Evolutionary conservation across 768 basidiomycete genomes (phyloP).

Genomic region (Saitozyma podzolica): DNA sequence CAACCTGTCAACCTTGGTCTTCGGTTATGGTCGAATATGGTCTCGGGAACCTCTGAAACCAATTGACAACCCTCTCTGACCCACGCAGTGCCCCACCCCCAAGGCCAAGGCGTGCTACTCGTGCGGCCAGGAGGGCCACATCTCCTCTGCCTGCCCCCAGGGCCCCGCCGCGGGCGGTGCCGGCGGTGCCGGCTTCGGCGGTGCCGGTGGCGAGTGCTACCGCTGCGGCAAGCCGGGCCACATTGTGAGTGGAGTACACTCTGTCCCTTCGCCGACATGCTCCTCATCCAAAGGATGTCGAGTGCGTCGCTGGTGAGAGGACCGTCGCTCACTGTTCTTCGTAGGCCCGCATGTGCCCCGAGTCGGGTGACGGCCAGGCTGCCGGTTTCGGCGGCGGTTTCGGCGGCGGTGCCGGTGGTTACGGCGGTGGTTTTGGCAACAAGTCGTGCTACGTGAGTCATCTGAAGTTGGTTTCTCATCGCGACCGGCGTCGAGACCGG

Average conservation of each 20-base stretch:
- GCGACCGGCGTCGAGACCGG: too few relatives aligned
- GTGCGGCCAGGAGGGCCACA: slow-evolving; percentile 51
- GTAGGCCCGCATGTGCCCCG: slow-evolving; percentile 49
- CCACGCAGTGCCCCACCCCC: slow-evolving; percentile 46
- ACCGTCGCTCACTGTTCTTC: slow-evolving; percentile 7
- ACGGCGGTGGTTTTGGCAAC: slow-evolving; percentile 36
- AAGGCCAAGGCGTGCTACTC: slow-evolving; percentile 52
- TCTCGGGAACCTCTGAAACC: too few relatives aligned
- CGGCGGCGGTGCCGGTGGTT: slow-evolving; percentile 31
- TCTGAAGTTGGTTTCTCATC: not conserved
- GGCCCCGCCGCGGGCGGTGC: slow-evolving; percentile 38
- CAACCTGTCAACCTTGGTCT: not conserved
- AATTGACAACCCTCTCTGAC: not conserved
- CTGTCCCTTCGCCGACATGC: not conserved
- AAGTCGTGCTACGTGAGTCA: slow-evolving; percentile 53
- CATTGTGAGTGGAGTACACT: slow-evolving; percentile 42
- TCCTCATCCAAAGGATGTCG: not conserved
- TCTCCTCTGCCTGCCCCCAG: slow-evolving; percentile 47
- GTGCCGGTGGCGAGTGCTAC: slow-evolving; percentile 49
- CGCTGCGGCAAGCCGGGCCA: slow-evolving; percentile 52
- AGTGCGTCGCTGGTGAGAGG: not conserved
- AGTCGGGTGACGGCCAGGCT: slow-evolving; percentile 29
- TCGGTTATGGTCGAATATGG: too few relatives aligned
- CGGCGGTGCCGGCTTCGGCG: slow-evolving; percentile 33
- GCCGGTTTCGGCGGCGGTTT: slow-evolving; percentile 21